Evolutionary conservation across 2,329 filamentous ascomycete genomes (phyloP).

Genomic region (Colletotrichum trifolii): DNA sequence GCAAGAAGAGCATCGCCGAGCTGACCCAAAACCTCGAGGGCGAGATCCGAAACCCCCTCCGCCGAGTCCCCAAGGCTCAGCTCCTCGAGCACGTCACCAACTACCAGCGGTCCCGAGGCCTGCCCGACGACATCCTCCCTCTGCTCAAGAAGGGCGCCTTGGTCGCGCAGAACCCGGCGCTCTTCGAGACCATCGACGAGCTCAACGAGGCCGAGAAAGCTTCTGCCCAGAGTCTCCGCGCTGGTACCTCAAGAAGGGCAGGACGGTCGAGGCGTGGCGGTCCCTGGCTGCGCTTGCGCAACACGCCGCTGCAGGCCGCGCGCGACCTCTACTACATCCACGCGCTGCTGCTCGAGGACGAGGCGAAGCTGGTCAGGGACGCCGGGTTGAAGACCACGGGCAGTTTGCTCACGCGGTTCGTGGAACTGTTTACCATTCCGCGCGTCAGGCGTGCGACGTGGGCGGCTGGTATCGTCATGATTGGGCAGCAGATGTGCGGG

Average conservation of each 20-base stretch:
- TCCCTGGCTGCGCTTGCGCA: conserved; percentile 67
- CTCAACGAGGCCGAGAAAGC: conserved; percentile 57
- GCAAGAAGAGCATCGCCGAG: conserved; percentile 24
- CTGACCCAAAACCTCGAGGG: conserved; percentile 38
- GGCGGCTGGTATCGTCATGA: conserved; percentile 76
- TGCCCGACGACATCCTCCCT: conserved; percentile 57
- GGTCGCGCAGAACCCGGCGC: conserved; percentile 63
- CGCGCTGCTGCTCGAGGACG: conserved; percentile 46
- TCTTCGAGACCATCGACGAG: conserved; percentile 59
- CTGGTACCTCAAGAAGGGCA: conserved; percentile 73
- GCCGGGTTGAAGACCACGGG: conserved; percentile 50
- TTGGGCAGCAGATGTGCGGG: conserved; percentile 71
- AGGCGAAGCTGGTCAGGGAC: conserved; percentile 42
- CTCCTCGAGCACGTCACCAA: conserved; percentile 64
- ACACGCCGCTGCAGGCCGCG: conserved; percentile 69
- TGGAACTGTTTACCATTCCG: conserved; percentile 68
- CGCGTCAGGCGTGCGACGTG: conserved; percentile 71
- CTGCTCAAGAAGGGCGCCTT: conserved; percentile 59
- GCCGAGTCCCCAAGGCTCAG: conserved; percentile 60
- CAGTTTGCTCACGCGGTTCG: conserved; percentile 60
- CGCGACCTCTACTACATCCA: conserved; percentile 72
- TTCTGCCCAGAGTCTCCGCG: conserved; percentile 74
- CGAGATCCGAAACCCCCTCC: conserved; percentile 59
- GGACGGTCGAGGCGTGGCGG: conserved; percentile 63
- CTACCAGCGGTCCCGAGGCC: conserved; percentile 61